phyloP scores from a whole-genome alignment of 2,329 filamentous ascomycete species.

The Fonsecaea erecta region DNA sequence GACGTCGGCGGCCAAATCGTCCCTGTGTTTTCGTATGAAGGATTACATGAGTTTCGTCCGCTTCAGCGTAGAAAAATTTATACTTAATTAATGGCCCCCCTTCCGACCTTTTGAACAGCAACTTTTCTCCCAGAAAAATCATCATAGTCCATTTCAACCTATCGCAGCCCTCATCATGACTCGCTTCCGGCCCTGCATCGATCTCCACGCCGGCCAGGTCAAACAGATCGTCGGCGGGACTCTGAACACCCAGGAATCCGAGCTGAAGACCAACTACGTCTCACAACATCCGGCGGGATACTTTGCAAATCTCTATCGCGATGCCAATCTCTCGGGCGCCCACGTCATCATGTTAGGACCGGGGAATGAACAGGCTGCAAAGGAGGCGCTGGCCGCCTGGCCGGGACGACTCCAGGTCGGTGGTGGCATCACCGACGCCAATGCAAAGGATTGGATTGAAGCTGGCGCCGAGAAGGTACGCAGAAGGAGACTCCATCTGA shows the following conservation, averaged over 20 bases:
- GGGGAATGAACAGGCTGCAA: slow-evolving; percentile 79
- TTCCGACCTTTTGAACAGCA: too few species aligned
- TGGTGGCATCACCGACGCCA: slow-evolving; percentile 86
- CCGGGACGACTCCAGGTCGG: slow-evolving; percentile 82
- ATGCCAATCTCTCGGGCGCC: slow-evolving; percentile 73
- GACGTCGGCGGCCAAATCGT: too few species aligned
- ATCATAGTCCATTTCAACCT: too few species aligned
- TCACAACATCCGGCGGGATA: slow-evolving; percentile 80
- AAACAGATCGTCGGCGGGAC: slow-evolving; percentile 99
- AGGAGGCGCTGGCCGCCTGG: slow-evolving; percentile 78
- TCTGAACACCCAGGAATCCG: slow-evolving; percentile 66
- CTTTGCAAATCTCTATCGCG: slow-evolving; percentile 80
- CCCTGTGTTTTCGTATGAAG: too few species aligned
- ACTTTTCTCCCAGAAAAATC: too few species aligned
- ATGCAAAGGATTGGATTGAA: slow-evolving; percentile 84
- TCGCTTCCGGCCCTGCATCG: slow-evolving; percentile 92
- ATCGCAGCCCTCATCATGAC: slow-evolving; percentile 69
- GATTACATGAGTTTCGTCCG: too few species aligned
- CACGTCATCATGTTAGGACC: slow-evolving; percentile 97
- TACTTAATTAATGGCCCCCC: too few species aligned
- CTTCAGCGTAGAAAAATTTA: too few species aligned
- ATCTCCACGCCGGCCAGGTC: slow-evolving; percentile 94
- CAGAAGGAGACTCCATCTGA: slow-evolving; percentile 20
- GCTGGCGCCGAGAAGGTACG: slow-evolving; percentile 85
- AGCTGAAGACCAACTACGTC: slow-evolving; percentile 89